These are phyloP conservation scores for Linum usitatissimum DNA, from an alignment of 345 rosid species.

Conservation along the genomic window DNA sequence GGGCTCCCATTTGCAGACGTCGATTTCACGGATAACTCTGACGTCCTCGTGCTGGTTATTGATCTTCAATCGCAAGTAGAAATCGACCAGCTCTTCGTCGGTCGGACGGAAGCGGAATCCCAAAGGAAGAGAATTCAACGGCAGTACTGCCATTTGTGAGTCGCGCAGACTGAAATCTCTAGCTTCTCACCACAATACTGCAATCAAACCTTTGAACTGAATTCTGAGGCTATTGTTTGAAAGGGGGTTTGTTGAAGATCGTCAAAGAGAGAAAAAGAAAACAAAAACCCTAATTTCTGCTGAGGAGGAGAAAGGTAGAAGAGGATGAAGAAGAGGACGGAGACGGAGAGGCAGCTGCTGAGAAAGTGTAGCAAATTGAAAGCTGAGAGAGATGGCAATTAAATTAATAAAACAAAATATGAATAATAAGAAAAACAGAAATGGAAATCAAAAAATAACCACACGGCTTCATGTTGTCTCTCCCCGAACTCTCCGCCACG, in stretches of 20 bases:
- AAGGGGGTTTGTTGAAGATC: too few species aligned
- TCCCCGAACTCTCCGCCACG: not conserved
- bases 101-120: constrained; percentile 91
- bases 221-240: too few species aligned
- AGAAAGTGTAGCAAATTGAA: not conserved
- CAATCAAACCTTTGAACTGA: too few species aligned
- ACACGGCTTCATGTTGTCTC: not conserved
- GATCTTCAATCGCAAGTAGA: constrained; percentile 61
- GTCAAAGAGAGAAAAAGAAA: not conserved
- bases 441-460: not conserved
- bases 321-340: not conserved
- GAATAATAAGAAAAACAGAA: too few species aligned
- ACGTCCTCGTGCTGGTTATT: constrained; percentile 56
- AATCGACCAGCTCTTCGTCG: constrained; percentile 62
- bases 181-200: too few species aligned
- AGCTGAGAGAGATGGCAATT: not conserved
- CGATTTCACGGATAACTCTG: constrained; percentile 58
- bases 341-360: constrained; percentile 1
- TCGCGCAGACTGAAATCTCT: too few species aligned
- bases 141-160: constrained; percentile 27
- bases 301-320: not conserved
- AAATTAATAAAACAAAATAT: too few species aligned
- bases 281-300: too few species aligned
- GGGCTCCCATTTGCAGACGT: constrained; percentile 86
- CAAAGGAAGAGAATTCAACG: constrained; percentile 55